Evolutionary conservation across 1,284 basidiomycete genomes (phyloP).

Genomic region (Malassezia sympodialis): DNA sequence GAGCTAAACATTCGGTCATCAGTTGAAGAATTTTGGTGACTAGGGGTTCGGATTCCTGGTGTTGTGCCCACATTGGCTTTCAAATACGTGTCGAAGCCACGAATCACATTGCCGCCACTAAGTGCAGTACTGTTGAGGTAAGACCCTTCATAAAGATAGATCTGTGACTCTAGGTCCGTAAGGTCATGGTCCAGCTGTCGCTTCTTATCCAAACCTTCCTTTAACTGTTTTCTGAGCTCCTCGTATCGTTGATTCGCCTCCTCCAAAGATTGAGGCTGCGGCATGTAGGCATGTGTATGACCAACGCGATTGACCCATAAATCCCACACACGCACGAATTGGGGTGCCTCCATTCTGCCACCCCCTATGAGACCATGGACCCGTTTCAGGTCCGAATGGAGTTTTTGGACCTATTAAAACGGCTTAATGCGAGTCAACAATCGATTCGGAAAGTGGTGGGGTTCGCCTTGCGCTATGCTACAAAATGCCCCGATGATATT

Average conservation of each 20-base stretch:
- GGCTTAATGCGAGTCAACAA: conserved; percentile 57
- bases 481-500: conserved; percentile 68
- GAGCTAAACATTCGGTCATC: conserved; percentile 42
- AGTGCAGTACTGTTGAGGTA: conserved; percentile 38
- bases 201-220: conserved; percentile 32
- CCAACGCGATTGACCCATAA: background rate
- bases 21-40: conserved; percentile 17
- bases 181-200: conserved; percentile 34
- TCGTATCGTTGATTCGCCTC: conserved; percentile 39
- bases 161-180: conserved; percentile 44
- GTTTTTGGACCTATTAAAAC: conserved; percentile 37
- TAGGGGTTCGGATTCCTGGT: background rate
- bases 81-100: conserved; percentile 43
- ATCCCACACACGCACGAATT: background rate
- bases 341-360: background rate
- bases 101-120: conserved; percentile 47
- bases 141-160: conserved; percentile 45
- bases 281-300: no score
- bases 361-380: conserved; percentile 22
- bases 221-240: conserved; percentile 25
- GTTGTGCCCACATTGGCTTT: conserved; percentile 19
- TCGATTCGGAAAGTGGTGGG: conserved; percentile 80
- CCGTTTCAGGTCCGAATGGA: conserved; percentile 45
- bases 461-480: conserved; percentile 75
- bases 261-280: conserved; percentile 21